These are phyloP conservation scores for Xylaria intraflava DNA, from an alignment of 495 filamentous ascomycete genomes.

Conservation along the genomic window DNA sequence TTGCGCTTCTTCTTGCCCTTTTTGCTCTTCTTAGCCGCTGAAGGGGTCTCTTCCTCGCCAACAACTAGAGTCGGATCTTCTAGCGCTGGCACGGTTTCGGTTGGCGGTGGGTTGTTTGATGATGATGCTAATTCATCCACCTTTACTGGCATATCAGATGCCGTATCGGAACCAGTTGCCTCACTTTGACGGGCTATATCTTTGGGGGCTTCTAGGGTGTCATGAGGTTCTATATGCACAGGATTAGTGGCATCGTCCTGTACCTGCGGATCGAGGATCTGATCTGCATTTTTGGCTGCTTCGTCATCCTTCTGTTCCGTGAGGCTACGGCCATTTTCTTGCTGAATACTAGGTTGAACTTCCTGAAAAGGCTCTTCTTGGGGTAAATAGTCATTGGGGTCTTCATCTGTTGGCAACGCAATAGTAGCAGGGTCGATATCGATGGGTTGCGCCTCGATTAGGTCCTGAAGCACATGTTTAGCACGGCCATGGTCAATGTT, in stretches of 20 bases:
- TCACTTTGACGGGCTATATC: background rate
- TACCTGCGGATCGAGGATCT: background rate
- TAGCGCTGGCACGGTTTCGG: conserved; percentile 2
- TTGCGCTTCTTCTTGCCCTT: conserved; percentile 30
- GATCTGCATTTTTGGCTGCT: background rate
- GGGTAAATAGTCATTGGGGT: background rate
- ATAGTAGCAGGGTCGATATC: background rate
- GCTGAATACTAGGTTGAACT: background rate
- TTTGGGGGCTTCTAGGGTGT: background rate
- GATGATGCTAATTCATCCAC: background rate
- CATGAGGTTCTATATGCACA: background rate
- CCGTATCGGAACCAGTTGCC: background rate
- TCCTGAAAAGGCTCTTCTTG: background rate
- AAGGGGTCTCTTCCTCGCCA: conserved; percentile 5
- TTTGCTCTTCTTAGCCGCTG: conserved; percentile 21
- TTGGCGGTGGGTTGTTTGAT: conserved; percentile 1
- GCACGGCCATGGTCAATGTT: background rate
- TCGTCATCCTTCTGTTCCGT: background rate
- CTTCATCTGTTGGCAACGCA: conserved; percentile 1
- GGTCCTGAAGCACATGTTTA: background rate
- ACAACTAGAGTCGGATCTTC: background rate
- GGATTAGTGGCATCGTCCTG: background rate
- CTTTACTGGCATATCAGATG: background rate
- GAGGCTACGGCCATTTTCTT: background rate
- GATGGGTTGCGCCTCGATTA: background rate